Evolutionary conservation across 306 rosid species (phyloP).

Genomic region (Pyrus pyrifolia): DNA sequence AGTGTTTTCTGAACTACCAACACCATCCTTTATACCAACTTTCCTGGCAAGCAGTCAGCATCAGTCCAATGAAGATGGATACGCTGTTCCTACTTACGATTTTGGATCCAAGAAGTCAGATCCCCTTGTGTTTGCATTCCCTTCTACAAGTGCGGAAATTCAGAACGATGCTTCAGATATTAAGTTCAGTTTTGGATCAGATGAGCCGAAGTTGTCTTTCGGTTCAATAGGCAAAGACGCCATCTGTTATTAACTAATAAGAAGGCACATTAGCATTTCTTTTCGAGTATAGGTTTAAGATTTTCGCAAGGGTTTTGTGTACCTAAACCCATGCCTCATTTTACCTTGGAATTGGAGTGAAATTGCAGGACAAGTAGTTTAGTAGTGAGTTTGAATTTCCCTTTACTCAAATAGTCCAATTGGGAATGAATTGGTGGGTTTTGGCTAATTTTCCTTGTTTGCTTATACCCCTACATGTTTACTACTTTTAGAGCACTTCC

Average conservation of each 20-base stretch:
- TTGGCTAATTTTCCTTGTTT: neutral
- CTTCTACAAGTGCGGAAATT: conserved; percentile 46
- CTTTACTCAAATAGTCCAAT: neutral
- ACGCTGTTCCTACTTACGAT: conserved; percentile 35
- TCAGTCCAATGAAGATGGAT: conserved; percentile 26
- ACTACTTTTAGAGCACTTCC: too few relatives aligned
- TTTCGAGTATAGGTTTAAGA: neutral
- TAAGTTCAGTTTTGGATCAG: conserved; percentile 68
- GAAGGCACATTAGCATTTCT: neutral
- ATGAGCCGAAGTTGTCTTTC: conserved; percentile 44
- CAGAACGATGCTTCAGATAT: conserved; percentile 34
- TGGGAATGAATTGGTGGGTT: neutral
- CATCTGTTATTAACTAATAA: conserved; percentile 38
- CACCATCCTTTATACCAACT: conserved; percentile 66
- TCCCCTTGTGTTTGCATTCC: conserved; percentile 57
- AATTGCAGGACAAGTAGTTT: neutral
- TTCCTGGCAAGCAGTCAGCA: conserved; percentile 26
- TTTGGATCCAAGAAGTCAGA: conserved; percentile 52
- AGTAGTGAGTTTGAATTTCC: neutral
- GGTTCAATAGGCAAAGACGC: conserved; percentile 44
- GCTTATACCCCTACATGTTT: neutral
- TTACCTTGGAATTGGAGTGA: neutral
- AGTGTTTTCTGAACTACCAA: conserved; percentile 63
- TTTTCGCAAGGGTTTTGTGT: neutral
- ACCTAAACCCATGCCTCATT: neutral